Evolutionary conservation across 768 basidiomycete species (phyloP), one percentile per base, ranked within the genome.

Genomic region (Butyriboletus loyo): DNA sequence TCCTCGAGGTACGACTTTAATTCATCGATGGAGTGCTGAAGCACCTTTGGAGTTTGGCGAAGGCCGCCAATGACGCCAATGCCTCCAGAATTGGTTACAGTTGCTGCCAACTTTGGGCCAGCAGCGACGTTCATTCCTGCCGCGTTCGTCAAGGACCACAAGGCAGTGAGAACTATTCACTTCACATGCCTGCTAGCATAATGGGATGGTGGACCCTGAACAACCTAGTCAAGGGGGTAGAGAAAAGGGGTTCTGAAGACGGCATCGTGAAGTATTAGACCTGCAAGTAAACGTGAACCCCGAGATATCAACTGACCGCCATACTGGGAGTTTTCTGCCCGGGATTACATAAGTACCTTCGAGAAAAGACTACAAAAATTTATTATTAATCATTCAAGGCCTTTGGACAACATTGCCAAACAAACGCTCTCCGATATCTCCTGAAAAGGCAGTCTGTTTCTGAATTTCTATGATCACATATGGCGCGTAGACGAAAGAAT

Each of bases 61-160:
- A 89, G 68, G 31, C 92, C 93, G 4, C 92, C 93, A 57, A 95
- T 92, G 61, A 93, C 90, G 21, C 93, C 93, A 58, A 89, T 84
- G 6, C 89, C 89, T 59, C 85, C 92, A 21, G 92, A 82, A 63
- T 94, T 94, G n/a, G 90, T 90, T n/a, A 94, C 90, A 1, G 89
- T 83, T 21, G 91, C 92, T 19, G 92, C 92, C 8, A 94, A 73
- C 69, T 78, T 86, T 11, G 91, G 89, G 7, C 89, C 89, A 42
- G 91, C 88, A 46, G 90, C 91, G 30, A 92, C 84, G 64, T 89
- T 91, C 90, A 92, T 92, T 22, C 66, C 66, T 67, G 46, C 6
- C 36, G 41, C 21, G 22, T 38, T 37, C 14, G 44, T 63, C 34
- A 53, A 7, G 35, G 27, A 32, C 14, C 11, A 41, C 27, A 27